phyloP scores from a whole-genome alignment of 345 rosid genomes.

The Reutealis trisperma region DNA sequence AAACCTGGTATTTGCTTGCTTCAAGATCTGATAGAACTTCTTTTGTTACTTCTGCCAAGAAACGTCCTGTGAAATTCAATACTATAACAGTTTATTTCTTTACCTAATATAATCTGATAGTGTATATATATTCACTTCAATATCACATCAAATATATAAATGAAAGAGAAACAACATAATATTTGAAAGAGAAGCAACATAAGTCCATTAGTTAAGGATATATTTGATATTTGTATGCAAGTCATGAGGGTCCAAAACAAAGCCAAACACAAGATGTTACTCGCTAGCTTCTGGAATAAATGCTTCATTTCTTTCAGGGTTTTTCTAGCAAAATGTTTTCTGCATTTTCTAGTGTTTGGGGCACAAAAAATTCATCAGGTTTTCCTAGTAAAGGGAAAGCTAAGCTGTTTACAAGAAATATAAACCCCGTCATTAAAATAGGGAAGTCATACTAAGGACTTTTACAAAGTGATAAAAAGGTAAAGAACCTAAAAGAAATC shows the following conservation, averaged over 20 bases:
- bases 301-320: not conserved
- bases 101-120: not conserved
- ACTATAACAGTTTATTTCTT: not conserved
- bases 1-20: constrained; percentile 59
- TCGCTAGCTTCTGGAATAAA: not conserved
- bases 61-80: constrained; percentile 44
- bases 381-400: constrained; percentile 1
- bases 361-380: not conserved
- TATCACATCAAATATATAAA: constrained; percentile 1
- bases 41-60: constrained; percentile 55
- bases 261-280: not conserved
- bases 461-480: not conserved
- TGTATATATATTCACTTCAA: not conserved
- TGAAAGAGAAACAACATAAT: not conserved
- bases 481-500: not conserved
- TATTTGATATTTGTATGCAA: not conserved
- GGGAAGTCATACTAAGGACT: not conserved
- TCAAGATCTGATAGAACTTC: constrained; percentile 54
- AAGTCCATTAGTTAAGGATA: not conserved
- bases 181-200: not conserved
- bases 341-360: not conserved
- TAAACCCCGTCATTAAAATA: not conserved
- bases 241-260: not conserved
- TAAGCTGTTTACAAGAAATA: not conserved
- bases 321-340: not conserved